Evolutionary conservation across 176 grass and related monocot species (phyloP).

Genomic region (Oryza rufipogon): DNA sequence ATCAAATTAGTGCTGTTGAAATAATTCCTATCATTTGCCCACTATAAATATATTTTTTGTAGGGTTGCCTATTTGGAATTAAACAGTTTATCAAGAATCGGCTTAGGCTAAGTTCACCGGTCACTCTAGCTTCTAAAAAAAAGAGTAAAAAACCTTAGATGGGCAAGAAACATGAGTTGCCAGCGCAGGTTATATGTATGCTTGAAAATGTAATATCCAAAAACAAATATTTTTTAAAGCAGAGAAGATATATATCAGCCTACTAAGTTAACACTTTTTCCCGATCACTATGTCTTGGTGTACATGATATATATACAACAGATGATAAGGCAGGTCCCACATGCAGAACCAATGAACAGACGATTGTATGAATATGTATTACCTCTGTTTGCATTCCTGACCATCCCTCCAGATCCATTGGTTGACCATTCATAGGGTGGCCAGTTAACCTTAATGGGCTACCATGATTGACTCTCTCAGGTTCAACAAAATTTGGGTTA

Average conservation of each 20-base stretch:
- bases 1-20: constrained; percentile 3
- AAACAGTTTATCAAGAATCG: not conserved
- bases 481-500: constrained; percentile 78
- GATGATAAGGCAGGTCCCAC: constrained; percentile 15
- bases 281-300: not conserved
- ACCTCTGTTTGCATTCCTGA: constrained; percentile 86
- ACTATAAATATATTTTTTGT: not conserved
- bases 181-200: not conserved
- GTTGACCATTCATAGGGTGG: constrained; percentile 65
- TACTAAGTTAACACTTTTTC: not conserved
- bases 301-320: not conserved
- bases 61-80: constrained; percentile 19
- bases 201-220: not conserved
- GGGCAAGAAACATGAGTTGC: not conserved
- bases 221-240: not conserved
- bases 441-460: constrained; percentile 71
- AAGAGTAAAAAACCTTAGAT: not conserved
- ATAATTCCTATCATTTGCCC: constrained; percentile 11
- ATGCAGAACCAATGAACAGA: constrained; percentile 30
- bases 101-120: not conserved
- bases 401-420: constrained; percentile 86
- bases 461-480: constrained; percentile 73
- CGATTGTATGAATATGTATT: constrained; percentile 28
- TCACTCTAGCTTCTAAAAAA: not conserved
- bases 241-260: not conserved